Base-by-base conservation (phyloP, 2,329 filamentous ascomycete genomes). In the Cercospora citrullina region DNA sequence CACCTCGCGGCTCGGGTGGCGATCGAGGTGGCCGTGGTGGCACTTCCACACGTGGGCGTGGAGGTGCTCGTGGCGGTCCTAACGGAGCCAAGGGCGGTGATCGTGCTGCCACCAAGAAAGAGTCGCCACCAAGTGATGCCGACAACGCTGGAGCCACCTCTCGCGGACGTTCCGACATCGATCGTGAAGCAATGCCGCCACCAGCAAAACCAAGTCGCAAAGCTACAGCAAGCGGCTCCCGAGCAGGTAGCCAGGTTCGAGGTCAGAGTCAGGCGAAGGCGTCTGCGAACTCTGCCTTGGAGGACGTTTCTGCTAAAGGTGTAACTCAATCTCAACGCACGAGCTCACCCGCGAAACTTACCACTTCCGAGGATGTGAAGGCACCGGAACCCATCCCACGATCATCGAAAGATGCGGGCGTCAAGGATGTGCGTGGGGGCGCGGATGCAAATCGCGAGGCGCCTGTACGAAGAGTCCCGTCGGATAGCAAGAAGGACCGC, bases 21-120 rank as follows among this genome's bases (percentile, higher is more conserved):
- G 85, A 87, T 69, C 82, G 86, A 74, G 80, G 84, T 63, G 80
- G 84, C 65, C 85, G 88, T 76, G 85, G 85, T 73, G 84, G 87
- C 67, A 80, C 86, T 71, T 84, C 85, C 67, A 74, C 75, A 67
- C 78, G 72, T 70, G 79, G 82, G 68, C 81, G 84, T 69, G 78
- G 82, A 73, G 78, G 79, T 57, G 76, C 79, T 64, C 75, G 75
- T 61, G 81, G 81, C 39, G 75, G 74, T 63, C 75, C 75, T 39
- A 81, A 79, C 61, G 80, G 81, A 66, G 74, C 76, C 48, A 77
- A 75, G 59, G 72, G 75, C 58, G 66, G 75, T 65, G 81, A 82
- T 64, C 81, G 81, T 30, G 39, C 69, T 26, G 57, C 67, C 23
- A 55, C 64, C 30, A 64, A 70, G 48, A 65, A 64, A 59, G 66